Base-by-base conservation (phyloP, 495 filamentous ascomycete species). In the Aspergillus sclerotioniger region DNA sequence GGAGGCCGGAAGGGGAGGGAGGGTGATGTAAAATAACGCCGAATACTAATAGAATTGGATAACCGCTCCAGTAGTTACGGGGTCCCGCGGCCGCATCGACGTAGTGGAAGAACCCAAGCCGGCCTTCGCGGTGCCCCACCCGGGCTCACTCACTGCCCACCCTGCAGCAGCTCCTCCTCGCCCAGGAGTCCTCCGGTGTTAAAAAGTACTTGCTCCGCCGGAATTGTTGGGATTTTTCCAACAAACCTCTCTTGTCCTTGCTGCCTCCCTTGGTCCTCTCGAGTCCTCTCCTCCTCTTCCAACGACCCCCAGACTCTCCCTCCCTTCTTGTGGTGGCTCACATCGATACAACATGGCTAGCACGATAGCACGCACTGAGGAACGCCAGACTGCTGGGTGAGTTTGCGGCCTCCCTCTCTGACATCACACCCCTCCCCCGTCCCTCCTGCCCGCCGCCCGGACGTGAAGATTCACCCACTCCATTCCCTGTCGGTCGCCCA, bases 301-400 rank as follows among this genome's bases (percentile, higher is more conserved):
- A 37, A 35, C 17, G n/a, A 25, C 39, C 44, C 45, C 32, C 6
- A 6, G 37, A 12, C 13, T 41, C 41, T 19, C 46, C 25, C 49
- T 58, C 54, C 32, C 62, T 45, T 35, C 58, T 52, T 56, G 53
- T 66, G 58, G 57, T 66, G 58, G 29, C 49, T 44, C 58, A 57
- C 57, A 56, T 62, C 37, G 55, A 56, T 62, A 49, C 67, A 77
- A 69, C 43, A 89, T 89, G 86, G 73, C 86, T 51, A 80, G 82
- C 72, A 84, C 84, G 39, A 77, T 87, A 68, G 80, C 85, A 62
- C 81, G 84, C 65, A 70, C 78, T 43, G 83, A 87, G 60, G 82
- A 82, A 56, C 76, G 80, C 62, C 73, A 77, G 56, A 82, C 76
- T 71, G 80, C 84, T 77, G 84, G 84, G 87, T 90, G 72, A 82